Evolutionary conservation across 768 basidiomycete genomes (phyloP), one percentile per base, ranked within the genome.

Genomic region (Lepiota subincarnata): DNA sequence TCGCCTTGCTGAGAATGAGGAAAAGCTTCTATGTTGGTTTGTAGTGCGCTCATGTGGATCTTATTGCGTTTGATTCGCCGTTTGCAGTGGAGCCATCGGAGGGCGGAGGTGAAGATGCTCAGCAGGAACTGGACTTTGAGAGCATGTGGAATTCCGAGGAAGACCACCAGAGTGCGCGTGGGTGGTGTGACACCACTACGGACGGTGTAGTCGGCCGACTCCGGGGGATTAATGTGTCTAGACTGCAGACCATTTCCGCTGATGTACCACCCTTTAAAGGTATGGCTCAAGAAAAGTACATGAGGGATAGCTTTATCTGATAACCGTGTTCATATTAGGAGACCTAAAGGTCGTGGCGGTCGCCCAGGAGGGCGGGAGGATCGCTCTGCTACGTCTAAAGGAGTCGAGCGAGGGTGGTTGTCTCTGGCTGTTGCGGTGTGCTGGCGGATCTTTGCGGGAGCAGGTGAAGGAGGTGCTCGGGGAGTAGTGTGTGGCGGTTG

Each of bases 21-120:
- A 13, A 19, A 24, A 50, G 13, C 28, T 42, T 59, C 41, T 59
- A 55, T 28, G 19, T 19, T 11, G 34, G 31, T 14, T 14, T 34
- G 34, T 50, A 70, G 74, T 60, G 50, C 14, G 57, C 67, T 42
- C 71, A 71, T 49, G 57, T 66, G 53, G 86, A 91, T 68, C 78
- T 92, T 43, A 90, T 92, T 56, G 73, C 82, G 7, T 77, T 92
- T 36, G 88, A 92, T 64, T 82, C 85, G 1, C 86, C 88, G 2
- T 85, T 85, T 68, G 69, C 81, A 39, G 64, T 73, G 6, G 83
- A 84, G 55, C 72, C 73, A 19, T 36, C 59, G 19, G 65, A 63
- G 7, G 46, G 20, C 55, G 67, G 53, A 35, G 44, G 22, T n/a
- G 50, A 51, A 38, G 45, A 56, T 40, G 47, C 40, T 22, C 42